phyloP scores from a whole-genome alignment of 768 basidiomycete species.

The Tricholoma bakamatsutake region DNA sequence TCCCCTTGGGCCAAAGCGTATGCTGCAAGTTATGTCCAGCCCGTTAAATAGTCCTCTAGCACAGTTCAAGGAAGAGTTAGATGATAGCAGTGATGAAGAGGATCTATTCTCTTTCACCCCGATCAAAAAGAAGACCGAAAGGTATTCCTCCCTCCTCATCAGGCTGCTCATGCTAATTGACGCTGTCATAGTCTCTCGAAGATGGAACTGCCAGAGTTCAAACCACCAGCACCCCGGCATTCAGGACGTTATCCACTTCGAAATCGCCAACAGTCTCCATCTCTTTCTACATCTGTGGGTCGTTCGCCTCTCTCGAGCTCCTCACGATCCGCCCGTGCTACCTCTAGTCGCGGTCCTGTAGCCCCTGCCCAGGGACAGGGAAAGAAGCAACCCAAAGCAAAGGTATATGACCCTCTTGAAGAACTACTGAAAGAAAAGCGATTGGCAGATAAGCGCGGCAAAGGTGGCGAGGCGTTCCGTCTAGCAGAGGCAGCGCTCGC shows the following conservation, averaged over 20 bases:
- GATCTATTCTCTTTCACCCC: slow-evolving; percentile 17
- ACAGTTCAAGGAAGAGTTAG: slow-evolving; percentile 39
- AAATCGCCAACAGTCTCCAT: slow-evolving; percentile 7
- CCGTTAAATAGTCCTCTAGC: slow-evolving; percentile 31
- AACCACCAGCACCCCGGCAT: neutral
- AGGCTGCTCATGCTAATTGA: neutral
- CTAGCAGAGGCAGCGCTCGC: slow-evolving; percentile 38
- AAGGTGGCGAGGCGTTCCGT: slow-evolving; percentile 34
- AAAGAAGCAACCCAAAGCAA: slow-evolving; percentile 13
- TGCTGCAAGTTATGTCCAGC: slow-evolving; percentile 38
- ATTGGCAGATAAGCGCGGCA: slow-evolving; percentile 30
- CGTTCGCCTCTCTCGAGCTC: slow-evolving; percentile 2
- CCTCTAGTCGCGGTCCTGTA: slow-evolving; percentile 7
- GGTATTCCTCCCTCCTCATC: slow-evolving; percentile 2
- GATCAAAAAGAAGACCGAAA: slow-evolving; percentile 7
- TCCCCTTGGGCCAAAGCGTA: slow-evolving; percentile 54
- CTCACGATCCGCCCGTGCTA: slow-evolving; percentile 9
- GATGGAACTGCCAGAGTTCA: neutral
- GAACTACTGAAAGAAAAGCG: slow-evolving; percentile 51
- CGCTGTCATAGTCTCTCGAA: neutral
- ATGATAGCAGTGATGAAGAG: slow-evolving; percentile 49
- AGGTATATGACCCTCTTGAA: slow-evolving; percentile 43
- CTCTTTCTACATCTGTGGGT: slow-evolving; percentile 4
- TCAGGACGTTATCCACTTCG: neutral
- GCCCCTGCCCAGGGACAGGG: slow-evolving; percentile 1